Percentiles rank a stretch among this genome's conserved stretches.
These are phyloP conservation scores for Lentinula guzmanii DNA, from an alignment of 768 basidiomycete genomes.

Conservation along the genomic window DNA sequence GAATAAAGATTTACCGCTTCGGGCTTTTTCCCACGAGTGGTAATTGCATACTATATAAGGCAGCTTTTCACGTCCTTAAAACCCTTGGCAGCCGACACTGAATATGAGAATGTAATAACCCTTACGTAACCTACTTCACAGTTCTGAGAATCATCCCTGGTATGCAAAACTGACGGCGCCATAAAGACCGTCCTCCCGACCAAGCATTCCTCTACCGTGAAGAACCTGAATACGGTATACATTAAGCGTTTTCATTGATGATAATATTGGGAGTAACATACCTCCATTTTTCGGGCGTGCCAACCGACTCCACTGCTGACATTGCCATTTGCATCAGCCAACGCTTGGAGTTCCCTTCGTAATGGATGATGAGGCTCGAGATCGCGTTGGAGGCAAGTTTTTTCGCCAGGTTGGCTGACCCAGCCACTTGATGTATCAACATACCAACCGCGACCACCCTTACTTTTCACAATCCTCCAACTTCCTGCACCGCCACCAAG, in stretches of 20 bases:
- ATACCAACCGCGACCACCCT: constrained; percentile 94
- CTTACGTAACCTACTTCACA: too few species aligned
- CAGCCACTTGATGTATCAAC: constrained; percentile 86
- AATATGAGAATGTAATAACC: too few species aligned
- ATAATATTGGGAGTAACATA: constrained; percentile 29
- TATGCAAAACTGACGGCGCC: constrained; percentile 94
- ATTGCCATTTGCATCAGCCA: constrained; percentile 80
- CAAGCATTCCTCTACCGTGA: constrained; percentile 86
- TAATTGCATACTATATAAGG: too few species aligned
- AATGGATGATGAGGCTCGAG: constrained; percentile 58
- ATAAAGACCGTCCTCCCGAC: constrained; percentile 89
- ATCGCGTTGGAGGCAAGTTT: constrained; percentile 51
- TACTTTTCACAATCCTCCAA: constrained; percentile 88
- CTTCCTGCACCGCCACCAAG: constrained; percentile 75
- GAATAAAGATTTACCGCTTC: too few species aligned
- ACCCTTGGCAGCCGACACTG: too few species aligned
- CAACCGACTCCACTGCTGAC: constrained; percentile 91
- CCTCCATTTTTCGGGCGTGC: constrained; percentile 98
- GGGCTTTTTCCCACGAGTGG: too few species aligned
- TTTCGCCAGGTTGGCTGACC: constrained; percentile 41
- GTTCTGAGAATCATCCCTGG: constrained; percentile 52
- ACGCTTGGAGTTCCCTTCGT: constrained; percentile 60
- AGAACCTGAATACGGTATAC: constrained; percentile 47
- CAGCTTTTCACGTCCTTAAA: too few species aligned
- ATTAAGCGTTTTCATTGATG: background rate